Evolutionary conservation across 805 yeast species (phyloP).

Genomic region (Metschnikowia arizonensis): DNA sequence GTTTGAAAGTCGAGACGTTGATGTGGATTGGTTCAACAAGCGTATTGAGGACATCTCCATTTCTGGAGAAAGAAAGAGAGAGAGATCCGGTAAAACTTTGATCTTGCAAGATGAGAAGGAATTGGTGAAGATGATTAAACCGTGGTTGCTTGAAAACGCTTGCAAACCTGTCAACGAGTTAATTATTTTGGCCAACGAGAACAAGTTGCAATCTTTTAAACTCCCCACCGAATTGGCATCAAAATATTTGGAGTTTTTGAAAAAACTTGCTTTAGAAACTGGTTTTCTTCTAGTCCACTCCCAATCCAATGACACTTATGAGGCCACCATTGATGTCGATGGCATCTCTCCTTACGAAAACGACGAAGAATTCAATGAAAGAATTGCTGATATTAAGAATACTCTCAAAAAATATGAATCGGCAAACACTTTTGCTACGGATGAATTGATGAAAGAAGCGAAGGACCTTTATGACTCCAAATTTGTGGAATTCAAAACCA

Average conservation of each 20-base stretch:
- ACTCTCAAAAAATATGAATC: conserved; percentile 61
- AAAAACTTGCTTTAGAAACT: conserved; percentile 59
- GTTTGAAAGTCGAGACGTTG: conserved; percentile 80
- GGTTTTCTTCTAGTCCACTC: conserved; percentile 68
- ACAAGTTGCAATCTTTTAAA: conserved; percentile 24
- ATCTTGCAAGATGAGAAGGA: conserved; percentile 71
- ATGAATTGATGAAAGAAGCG: conserved; percentile 42
- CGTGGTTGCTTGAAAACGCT: conserved; percentile 44
- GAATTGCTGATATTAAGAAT: conserved; percentile 49
- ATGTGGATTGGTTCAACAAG: conserved; percentile 87
- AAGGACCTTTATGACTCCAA: conserved; percentile 67
- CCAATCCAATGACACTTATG: conserved; percentile 49
- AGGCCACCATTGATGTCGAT: conserved; percentile 64
- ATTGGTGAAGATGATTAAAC: conserved; percentile 54
- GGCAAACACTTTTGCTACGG: conserved; percentile 60
- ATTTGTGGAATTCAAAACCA: conserved; percentile 77
- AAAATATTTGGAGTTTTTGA: conserved; percentile 57
- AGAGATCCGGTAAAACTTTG: conserved; percentile 59
- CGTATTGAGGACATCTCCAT: conserved; percentile 75
- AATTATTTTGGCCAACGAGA: conserved; percentile 29
- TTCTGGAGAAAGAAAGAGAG: conserved; percentile 66
- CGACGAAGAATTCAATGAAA: conserved; percentile 56
- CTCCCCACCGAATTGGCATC: conserved; percentile 47
- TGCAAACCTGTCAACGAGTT: conserved; percentile 31
- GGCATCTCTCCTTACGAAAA: conserved; percentile 67